phyloP scores from a whole-genome alignment of 2,329 filamentous ascomycete species.

The Lachnellula cervina region DNA sequence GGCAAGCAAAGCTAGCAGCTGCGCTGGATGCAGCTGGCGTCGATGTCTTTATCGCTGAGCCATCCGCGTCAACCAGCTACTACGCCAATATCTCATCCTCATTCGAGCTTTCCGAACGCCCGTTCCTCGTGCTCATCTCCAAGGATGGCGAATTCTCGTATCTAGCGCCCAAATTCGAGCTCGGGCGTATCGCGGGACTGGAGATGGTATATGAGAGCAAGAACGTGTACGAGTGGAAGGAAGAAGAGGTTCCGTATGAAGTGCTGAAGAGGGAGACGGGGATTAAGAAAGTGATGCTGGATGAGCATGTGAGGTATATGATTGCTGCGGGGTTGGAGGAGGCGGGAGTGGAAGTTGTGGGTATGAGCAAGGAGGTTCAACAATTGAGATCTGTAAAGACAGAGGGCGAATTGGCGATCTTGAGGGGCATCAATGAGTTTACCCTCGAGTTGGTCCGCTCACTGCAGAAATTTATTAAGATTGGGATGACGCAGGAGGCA shows the following conservation, averaged over 20 bases:
- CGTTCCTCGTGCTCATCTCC: slow-evolving; percentile 54
- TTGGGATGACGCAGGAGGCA: slow-evolving; percentile 51
- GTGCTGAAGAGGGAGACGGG: slow-evolving; percentile 44
- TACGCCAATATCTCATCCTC: slow-evolving; percentile 56
- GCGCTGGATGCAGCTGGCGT: slow-evolving; percentile 25
- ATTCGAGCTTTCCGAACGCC: slow-evolving; percentile 57
- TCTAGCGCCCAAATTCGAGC: slow-evolving; percentile 55
- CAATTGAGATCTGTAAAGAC: slow-evolving; percentile 54
- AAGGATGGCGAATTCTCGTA: slow-evolving; percentile 51
- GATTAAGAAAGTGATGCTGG: slow-evolving; percentile 47
- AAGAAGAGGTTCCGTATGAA: slow-evolving; percentile 58
- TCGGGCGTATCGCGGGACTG: slow-evolving; percentile 52
- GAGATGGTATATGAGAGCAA: slow-evolving; percentile 47
- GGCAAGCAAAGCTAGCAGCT: slow-evolving; percentile 17
- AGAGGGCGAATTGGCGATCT: slow-evolving; percentile 48
- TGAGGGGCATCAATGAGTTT: slow-evolving; percentile 57
- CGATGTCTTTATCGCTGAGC: slow-evolving; percentile 58
- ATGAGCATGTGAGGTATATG: slow-evolving; percentile 60
- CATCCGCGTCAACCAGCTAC: slow-evolving; percentile 58
- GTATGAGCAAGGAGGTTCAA: slow-evolving; percentile 48
- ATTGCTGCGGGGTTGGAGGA: slow-evolving; percentile 52
- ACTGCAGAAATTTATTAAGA: slow-evolving; percentile 48
- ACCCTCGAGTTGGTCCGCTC: slow-evolving; percentile 55
- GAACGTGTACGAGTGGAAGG: slow-evolving; percentile 54
- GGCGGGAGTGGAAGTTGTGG: slow-evolving; percentile 49